Conservation (phyloP, 2,329 filamentous ascomycete species). For the Gremmenia infestans region DNA sequence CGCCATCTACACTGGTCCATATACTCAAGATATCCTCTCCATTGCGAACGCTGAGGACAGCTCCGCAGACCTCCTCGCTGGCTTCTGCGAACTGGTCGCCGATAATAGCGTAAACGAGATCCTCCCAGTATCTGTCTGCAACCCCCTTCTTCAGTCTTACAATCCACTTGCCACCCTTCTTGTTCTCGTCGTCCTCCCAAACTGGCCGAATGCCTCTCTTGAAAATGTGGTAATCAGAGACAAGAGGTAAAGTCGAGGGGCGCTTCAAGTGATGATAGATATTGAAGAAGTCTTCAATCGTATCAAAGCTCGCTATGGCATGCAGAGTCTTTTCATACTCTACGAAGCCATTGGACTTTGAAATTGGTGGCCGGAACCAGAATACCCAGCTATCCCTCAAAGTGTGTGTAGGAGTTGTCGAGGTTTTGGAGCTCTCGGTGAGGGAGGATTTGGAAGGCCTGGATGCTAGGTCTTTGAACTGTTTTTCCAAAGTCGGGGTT, state of each 20-base stretch:
- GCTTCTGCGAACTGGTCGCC: constrained; percentile 94
- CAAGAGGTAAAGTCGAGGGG: constrained; percentile 79
- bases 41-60: constrained; percentile 88
- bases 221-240: constrained; percentile 98
- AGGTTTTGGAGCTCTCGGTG: constrained; percentile 12
- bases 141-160: constrained; percentile 96
- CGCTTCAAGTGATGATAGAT: constrained; percentile 86
- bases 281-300: constrained; percentile 85
- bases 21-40: constrained; percentile 97
- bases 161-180: constrained; percentile 95
- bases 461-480: constrained; percentile 43
- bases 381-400: constrained; percentile 90
- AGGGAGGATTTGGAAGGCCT: constrained; percentile 23
- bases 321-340: constrained; percentile 98
- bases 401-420: constrained; percentile 46
- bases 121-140: constrained; percentile 94
- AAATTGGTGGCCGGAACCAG: constrained; percentile 95
- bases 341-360: constrained; percentile 79
- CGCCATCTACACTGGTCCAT: constrained; percentile 92
- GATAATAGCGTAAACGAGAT: constrained; percentile 81
- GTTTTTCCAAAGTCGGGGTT: constrained; percentile 58
- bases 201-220: constrained; percentile 94
- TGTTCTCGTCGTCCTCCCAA: constrained; percentile 98
- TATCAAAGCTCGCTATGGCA: constrained; percentile 74
- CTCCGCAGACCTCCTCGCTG: constrained; percentile 89